A percentile compares a stretch with the other conserved stretches of the same genome.
Conservation (phyloP, 176 grass and related monocot species). For the Oryza punctata region DNA sequence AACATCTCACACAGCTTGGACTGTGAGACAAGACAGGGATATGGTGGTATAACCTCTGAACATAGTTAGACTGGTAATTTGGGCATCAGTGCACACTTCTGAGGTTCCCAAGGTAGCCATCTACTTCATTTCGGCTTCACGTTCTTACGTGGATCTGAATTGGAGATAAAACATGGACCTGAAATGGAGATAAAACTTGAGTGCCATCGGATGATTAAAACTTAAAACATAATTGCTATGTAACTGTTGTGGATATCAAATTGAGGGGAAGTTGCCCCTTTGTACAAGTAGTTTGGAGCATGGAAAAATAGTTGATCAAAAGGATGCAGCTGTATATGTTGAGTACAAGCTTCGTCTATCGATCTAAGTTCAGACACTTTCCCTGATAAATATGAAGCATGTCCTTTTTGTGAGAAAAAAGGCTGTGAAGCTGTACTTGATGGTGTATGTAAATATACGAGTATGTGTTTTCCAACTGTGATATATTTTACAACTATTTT, state of each 20-base stretch:
- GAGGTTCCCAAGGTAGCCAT: not conserved
- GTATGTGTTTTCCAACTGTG: not conserved
- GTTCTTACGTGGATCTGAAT: not conserved
- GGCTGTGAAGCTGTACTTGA: not conserved
- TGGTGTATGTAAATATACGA: not conserved
- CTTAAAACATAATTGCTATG: constrained; percentile 2
- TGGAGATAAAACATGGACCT: not conserved
- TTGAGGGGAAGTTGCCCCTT: not conserved
- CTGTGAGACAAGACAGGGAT: not conserved
- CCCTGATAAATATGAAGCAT: not conserved
- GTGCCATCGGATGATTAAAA: not conserved
- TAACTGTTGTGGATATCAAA: not conserved
- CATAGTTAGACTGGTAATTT: not conserved
- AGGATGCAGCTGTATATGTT: not conserved
- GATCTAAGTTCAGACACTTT: not conserved
- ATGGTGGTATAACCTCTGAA: constrained; percentile 1
- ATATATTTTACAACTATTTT: not conserved
- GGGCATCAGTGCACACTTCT: not conserved
- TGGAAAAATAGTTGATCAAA: not conserved
- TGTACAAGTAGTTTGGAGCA: constrained; percentile 28
- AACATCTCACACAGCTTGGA: constrained; percentile 26
- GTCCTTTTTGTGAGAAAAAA: not conserved
- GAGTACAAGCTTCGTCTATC: not conserved
- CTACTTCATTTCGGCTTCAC: not conserved
- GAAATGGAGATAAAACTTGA: not conserved